Base-by-base conservation (phyloP, 495 filamentous ascomycete species). In the Cairneyella variabilis region DNA sequence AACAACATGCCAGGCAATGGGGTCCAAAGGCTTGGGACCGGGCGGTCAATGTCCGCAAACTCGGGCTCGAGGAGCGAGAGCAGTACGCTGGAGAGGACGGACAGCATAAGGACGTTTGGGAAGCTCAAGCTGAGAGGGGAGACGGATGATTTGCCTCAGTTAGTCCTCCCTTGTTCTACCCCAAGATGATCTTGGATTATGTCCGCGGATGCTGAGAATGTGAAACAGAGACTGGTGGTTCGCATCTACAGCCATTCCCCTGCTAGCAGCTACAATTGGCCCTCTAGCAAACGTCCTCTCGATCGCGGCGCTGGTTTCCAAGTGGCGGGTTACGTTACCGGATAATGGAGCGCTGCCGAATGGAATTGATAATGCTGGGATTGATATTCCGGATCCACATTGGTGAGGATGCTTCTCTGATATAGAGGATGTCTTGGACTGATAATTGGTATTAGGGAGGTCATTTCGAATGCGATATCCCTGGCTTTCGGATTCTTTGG, bases 231-330 rank as follows among this genome's bases (percentile, higher is more conserved):
- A 63, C 34, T 91, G 87, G 87, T 91, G 86, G 87, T 80, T 89
- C 54, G 88, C 88, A 1, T 86, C 83, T 0, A 91, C 84, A 3
- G 85, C 82, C 11, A 87, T 90, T 40, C 87, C 87, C 9, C 73
- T 91, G 4, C 64, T 89, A 3, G 86, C 86, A 0, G 87, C 87
- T 4, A 83, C 85, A 1, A 76, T 84, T 3, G 85, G 84, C 0
- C 87, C 87, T 1, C 70, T 90, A 14, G 86, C 87, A 10, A 89
- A 90, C 64, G 79, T 90, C 18, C 73, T 88, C 60, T 87, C 84
- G n/a, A 85, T 91, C 28, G 84, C 83, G 9, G 83, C 86, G 3
- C 66, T 91, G 37, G 82, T 88, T 0, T 77, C 79, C 26, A 76
- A 75, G 3, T 91, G 87, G 87, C 74, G 83, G 45, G 53, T 69